Base-by-base conservation (phyloP, 345 rosid species). In the Triadica sebifera region DNA sequence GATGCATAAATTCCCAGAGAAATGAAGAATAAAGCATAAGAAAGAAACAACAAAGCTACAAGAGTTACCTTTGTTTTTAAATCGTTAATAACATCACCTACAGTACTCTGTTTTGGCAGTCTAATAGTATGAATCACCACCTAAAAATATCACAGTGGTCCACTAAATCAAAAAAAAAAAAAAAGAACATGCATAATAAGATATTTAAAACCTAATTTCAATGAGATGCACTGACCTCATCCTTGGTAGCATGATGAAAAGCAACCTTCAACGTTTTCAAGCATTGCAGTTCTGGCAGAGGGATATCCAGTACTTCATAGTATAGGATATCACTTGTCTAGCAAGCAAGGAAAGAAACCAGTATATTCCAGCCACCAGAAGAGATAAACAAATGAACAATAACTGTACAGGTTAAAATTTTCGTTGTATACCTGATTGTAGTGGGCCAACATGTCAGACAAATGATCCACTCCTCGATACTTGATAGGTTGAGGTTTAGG, bases 401-500 rank as follows among this genome's bases (percentile, higher is more conserved):
- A 12, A n/a, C 19, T 0, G 7, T 8, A 29, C 39, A 43, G 34
- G 57, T 22, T 43, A 8, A 19, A 16, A 61, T 41, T 34, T 39
- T 19, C 63, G 49, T 29, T n/a, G 65, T 29, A 51, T 82, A 93
- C 98, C 92, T 96, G 98, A 76, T 96, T 93, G 85, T 91, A 89
- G 84, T 96, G 97, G 69, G 87, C 87, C 78, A 93, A 78, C 98
- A 96, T 96, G 72, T 93, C 97, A 68, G 92, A 85, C 79, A 95
- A 85, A 87, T 82, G 96, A 73, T 91, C 93, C 65, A 91, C 88
- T 77, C 99, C 99, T 67, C 87, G 94, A 81, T 87, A 93, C 81
- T 90, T 93, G 51, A 95, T 89, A 20, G 98, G 92, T 77, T 89
- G 94, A 65, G 99, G 97, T 82, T 95, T 95, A 66, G 99, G 98